Evolutionary conservation across 495 filamentous ascomycete genomes (phyloP), one percentile per base, ranked within the genome.

Genomic region (Astrothelium subdiscretum): DNA sequence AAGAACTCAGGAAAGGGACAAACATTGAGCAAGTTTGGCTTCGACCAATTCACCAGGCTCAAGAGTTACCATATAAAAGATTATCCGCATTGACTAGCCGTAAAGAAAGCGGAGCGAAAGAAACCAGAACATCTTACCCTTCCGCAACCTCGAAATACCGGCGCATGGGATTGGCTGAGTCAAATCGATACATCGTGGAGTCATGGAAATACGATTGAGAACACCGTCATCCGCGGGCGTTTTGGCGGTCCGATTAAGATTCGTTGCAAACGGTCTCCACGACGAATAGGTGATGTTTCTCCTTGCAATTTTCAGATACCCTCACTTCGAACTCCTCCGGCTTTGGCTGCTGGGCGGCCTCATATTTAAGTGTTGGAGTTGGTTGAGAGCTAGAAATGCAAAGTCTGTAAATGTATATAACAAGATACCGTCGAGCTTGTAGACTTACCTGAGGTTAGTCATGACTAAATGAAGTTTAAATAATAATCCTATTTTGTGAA

Each of bases 61-160:
- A 97, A 97, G 84, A 97, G 89, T 77, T 95, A 86, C 73, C 94
- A 98, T 71, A 73, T 97, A 66, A 97, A 96, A 73, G 83, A 94
- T 54, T 91, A 90, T 72, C 88, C 90, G 31, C 87, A 87, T 72
- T 81, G 32, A 59, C 38, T 54, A 59, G 57, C 31, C 31, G 31
- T n/a, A 15, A 35, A 35, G 31, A 32, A 35, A 75, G 59, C 35
- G 10, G 26, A 35, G 12, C 48, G 48, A 26, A 54, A 29, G 43
- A 43, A 32, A 32, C 42, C 42, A 10, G 20, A 51, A 15, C 35
- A 20, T 51, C 42, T 38, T 52, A 22, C 59, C 20, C 42, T 43
- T 51, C 59, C 59, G 51, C 38, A 8, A 26, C 35, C 20, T 13
- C 31, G 40, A 42, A 63, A 54, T 5, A 26, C 20, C 15, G 48